Percentiles rank a stretch among this genome's conserved stretches.
Evolutionary conservation across 1,139 yeast species (phyloP).

Genomic region (Debaryomyces udenii): DNA sequence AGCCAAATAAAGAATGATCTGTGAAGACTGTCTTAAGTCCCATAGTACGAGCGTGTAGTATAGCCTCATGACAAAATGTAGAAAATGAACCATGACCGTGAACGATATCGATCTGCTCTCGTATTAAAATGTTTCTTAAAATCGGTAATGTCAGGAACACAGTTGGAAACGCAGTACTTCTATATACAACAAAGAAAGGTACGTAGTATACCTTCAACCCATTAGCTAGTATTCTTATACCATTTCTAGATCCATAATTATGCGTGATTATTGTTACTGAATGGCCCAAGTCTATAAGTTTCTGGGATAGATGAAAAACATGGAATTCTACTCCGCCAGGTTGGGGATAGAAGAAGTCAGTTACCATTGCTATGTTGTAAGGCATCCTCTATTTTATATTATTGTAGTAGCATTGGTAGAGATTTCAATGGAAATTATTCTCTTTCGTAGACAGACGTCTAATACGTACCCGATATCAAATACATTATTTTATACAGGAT

Average conservation of each 20-base stretch:
- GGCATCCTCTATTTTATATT: constrained; percentile 17
- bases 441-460: no score
- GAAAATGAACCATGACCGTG: constrained; percentile 96
- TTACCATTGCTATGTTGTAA: constrained; percentile 73
- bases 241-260: constrained; percentile 79
- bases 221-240: constrained; percentile 79
- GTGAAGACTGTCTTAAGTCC: constrained; percentile 91
- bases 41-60: constrained; percentile 90
- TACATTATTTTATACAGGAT: constrained; percentile 1
- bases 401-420: neutral
- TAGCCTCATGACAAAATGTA: constrained; percentile 84
- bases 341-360: constrained; percentile 98
- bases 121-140: constrained; percentile 76
- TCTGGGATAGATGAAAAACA: constrained; percentile 78
- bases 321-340: constrained; percentile 98
- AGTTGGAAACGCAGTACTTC: constrained; percentile 87
- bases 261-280: constrained; percentile 91
- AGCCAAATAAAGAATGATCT: constrained; percentile 94
- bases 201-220: constrained; percentile 93
- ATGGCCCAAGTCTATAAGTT: constrained; percentile 82
- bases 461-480: neutral
- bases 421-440: no score
- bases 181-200: constrained; percentile 75
- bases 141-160: constrained; percentile 88
- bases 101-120: constrained; percentile 85